Evolutionary conservation across 495 filamentous ascomycete genomes (phyloP).

Genomic region (Hypomontagnella monticulosa): DNA sequence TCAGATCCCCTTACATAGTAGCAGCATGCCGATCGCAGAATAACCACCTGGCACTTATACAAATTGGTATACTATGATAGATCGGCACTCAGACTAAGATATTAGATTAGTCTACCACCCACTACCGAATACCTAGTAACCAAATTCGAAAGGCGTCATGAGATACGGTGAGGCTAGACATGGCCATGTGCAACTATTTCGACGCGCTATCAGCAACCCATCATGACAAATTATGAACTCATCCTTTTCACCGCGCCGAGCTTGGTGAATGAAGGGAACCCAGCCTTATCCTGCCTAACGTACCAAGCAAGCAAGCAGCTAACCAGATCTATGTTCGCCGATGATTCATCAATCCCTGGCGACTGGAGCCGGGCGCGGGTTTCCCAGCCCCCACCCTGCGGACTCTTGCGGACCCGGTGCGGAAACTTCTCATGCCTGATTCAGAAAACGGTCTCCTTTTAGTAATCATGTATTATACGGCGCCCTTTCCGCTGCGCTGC

Average conservation of each 20-base stretch:
- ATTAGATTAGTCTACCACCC: no score
- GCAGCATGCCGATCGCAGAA: no score
- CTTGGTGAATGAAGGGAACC: neutral
- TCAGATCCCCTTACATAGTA: constrained; percentile 7
- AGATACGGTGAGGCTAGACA: no score
- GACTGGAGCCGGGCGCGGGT: constrained; percentile 1
- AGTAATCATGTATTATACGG: neutral
- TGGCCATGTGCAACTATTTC: neutral
- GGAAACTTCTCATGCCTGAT: constrained; percentile 1
- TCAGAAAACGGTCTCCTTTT: neutral
- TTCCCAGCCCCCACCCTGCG: neutral
- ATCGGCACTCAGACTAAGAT: no score
- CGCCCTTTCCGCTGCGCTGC: constrained; percentile 8
- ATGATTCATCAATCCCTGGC: constrained; percentile 7
- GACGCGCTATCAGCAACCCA: neutral
- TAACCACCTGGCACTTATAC: no score
- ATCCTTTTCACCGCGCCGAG: neutral
- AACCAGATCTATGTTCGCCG: neutral
- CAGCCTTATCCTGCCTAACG: constrained; percentile 7
- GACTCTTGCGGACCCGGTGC: constrained; percentile 18
- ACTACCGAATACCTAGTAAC: no score
- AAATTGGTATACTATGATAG: no score
- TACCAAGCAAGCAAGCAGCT: neutral
- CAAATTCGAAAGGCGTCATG: no score
- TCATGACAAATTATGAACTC: constrained; percentile 18